Conservation (phyloP, 139 green algal genomes). For the Spirogloea muscicola region DNA sequence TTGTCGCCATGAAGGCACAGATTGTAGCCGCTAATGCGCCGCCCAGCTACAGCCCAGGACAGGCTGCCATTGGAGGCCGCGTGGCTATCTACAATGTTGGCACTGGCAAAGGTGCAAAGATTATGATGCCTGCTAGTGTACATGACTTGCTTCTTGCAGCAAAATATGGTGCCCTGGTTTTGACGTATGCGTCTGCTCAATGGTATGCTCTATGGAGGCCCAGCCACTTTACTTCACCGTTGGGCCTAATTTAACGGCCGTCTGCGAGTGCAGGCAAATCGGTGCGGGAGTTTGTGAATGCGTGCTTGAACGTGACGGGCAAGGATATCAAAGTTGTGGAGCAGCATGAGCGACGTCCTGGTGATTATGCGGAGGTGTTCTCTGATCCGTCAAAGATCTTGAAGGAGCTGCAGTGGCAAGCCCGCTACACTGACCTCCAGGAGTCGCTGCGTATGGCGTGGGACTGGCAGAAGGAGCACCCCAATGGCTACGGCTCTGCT, state of each 20-base stretch:
- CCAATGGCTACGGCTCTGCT: slow-evolving; percentile 23
- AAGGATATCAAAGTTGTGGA: slow-evolving; percentile 50
- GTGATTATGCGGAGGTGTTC: slow-evolving; percentile 59
- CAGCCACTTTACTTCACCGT: too few species aligned
- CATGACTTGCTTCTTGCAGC: not conserved
- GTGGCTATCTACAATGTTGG: slow-evolving; percentile 67
- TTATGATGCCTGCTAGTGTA: not conserved
- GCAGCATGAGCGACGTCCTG: slow-evolving; percentile 45
- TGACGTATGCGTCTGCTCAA: too few species aligned
- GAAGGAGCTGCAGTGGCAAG: slow-evolving; percentile 53
- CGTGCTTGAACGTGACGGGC: slow-evolving; percentile 55
- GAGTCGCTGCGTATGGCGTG: slow-evolving; percentile 42
- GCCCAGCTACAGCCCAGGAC: too few species aligned
- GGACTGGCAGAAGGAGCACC: slow-evolving; percentile 31
- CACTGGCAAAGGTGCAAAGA: slow-evolving; percentile 56
- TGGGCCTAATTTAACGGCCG: not conserved
- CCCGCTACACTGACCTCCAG: slow-evolving; percentile 48
- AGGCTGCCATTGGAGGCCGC: slow-evolving; percentile 2
- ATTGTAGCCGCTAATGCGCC: too few species aligned
- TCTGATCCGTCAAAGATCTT: slow-evolving; percentile 53
- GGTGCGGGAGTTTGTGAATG: slow-evolving; percentile 54
- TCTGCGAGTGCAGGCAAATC: slow-evolving; percentile 33
- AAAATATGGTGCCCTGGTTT: not conserved
- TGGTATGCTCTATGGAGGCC: too few species aligned
- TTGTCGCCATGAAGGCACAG: slow-evolving; percentile 45